Evolutionary conservation across 208 protist genomes (phyloP).

Genomic region (Blastocrithidia nonstop): DNA sequence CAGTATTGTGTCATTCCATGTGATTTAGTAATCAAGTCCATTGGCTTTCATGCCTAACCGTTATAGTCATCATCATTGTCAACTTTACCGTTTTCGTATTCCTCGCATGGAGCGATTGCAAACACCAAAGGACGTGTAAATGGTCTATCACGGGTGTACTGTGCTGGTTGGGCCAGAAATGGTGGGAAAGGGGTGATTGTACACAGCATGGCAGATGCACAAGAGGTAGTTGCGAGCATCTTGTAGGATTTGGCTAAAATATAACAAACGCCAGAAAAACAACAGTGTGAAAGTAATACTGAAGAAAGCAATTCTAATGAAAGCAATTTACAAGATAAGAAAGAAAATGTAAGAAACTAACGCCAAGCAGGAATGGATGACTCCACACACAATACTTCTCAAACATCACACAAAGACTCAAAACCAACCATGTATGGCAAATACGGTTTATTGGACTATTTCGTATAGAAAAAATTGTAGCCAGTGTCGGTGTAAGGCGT

Average conservation of each 20-base stretch:
- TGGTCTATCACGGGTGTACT: conserved; percentile 71
- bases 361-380: neutral
- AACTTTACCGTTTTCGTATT: too few relatives aligned
- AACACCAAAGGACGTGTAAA: conserved; percentile 48
- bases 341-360: neutral
- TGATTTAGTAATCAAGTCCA: conserved; percentile 73
- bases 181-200: conserved; percentile 84
- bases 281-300: neutral
- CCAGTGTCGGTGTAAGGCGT: conserved; percentile 69
- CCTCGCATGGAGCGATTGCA: conserved; percentile 59
- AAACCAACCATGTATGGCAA: conserved; percentile 52
- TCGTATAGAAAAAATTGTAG: conserved; percentile 58
- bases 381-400: neutral
- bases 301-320: neutral
- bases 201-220: conserved; percentile 59
- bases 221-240: conserved; percentile 47
- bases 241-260: conserved; percentile 31
- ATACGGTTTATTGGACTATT: conserved; percentile 73
- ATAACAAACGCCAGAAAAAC: conserved; percentile 6
- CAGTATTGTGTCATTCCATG: conserved; percentile 53
- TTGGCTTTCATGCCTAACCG: conserved; percentile 58
- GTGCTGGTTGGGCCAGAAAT: conserved; percentile 84
- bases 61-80: too few relatives aligned
- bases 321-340: neutral
- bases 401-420: neutral